phyloP scores from a whole-genome alignment of 805 yeast genomes.

The Cyberlindnera sargentensis region DNA sequence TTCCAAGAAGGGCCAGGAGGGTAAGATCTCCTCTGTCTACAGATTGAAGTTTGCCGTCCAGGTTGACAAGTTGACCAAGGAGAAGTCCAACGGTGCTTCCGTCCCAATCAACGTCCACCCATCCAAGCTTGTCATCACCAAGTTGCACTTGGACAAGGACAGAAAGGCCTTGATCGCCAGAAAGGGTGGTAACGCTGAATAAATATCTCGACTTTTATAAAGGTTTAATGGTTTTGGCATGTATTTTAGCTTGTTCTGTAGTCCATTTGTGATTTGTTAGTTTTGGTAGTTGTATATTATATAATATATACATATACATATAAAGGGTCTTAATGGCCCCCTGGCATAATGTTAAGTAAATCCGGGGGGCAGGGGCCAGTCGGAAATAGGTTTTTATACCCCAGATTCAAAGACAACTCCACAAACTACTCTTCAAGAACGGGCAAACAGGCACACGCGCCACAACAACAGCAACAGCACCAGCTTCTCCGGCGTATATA shows the following conservation, averaged over 20 bases:
- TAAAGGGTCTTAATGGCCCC: neutral
- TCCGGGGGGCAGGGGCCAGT: no score
- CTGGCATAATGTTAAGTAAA: no score
- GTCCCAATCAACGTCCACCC: slow-evolving; percentile 97
- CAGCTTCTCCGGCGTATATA: neutral
- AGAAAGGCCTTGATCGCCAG: slow-evolving; percentile 95
- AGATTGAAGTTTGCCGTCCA: slow-evolving; percentile 96
- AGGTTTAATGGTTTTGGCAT: neutral
- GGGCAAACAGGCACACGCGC: no score
- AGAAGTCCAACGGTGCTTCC: slow-evolving; percentile 96
- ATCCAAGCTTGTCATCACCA: slow-evolving; percentile 98
- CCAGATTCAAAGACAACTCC: no score
- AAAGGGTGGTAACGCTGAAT: slow-evolving; percentile 97
- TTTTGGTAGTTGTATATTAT: no score
- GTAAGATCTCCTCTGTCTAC: slow-evolving; percentile 96
- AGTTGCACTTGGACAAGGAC: slow-evolving; percentile 97
- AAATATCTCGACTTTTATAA: slow-evolving; percentile 29
- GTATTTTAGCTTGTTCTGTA: neutral
- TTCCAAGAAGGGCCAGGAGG: slow-evolving; percentile 99
- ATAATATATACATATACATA: neutral
- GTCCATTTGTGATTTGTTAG: neutral
- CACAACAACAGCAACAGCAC: no score
- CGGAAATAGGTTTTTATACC: no score
- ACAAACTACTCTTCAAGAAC: no score
- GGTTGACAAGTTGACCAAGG: slow-evolving; percentile 95